phyloP scores from a whole-genome alignment of 305 asterid genomes.

The Solanum hybrid region DNA sequence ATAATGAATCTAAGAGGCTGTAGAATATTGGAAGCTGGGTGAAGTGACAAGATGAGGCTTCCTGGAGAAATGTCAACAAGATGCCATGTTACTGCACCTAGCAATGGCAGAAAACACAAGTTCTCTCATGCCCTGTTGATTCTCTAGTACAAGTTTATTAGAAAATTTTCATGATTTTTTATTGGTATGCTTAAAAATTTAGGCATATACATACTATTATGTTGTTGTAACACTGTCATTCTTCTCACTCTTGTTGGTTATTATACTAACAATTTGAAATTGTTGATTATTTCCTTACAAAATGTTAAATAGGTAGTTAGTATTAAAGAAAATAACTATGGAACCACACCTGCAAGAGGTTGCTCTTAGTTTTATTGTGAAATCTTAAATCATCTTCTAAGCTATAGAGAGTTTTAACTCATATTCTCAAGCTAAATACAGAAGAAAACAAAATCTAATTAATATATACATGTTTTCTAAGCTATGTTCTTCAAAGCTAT shows the following conservation, averaged over 20 bases:
- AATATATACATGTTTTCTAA: too few species aligned
- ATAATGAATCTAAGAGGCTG: not conserved
- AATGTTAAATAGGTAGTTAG: not conserved
- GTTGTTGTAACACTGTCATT: not conserved
- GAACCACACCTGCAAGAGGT: not conserved
- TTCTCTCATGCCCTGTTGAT: not conserved
- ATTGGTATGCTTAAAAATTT: too few species aligned
- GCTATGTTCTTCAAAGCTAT: not conserved
- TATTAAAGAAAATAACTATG: not conserved
- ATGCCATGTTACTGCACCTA: not conserved
- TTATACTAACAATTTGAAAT: not conserved
- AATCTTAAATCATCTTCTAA: not conserved
- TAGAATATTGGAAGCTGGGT: not conserved
- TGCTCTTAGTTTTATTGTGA: not conserved
- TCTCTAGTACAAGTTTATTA: not conserved
- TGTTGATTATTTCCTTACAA: not conserved
- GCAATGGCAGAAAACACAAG: not conserved
- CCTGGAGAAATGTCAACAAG: not conserved
- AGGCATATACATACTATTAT: not conserved
- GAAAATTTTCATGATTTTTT: not conserved
- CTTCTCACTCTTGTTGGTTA: not conserved
- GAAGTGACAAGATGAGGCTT: not conserved
- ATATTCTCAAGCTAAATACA: not conserved
- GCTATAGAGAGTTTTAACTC: not conserved
- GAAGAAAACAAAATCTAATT: not conserved